Conservation (phyloP, 2,329 filamentous ascomycete genomes). For the Plenodomus tracheiphilus region DNA sequence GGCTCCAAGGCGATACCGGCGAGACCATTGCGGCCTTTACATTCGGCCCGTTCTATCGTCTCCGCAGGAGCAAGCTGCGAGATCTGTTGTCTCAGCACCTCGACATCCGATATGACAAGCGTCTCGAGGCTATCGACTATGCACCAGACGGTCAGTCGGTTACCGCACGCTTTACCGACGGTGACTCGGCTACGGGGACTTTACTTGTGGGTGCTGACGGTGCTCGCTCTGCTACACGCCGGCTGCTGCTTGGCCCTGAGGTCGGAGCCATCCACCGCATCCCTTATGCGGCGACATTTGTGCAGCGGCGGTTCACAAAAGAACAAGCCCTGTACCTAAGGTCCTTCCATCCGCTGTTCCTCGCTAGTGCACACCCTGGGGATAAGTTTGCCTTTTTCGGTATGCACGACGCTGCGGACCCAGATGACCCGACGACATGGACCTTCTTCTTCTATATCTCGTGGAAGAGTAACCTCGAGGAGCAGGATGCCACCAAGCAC, state of each 20-base stretch:
- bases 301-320: slow-evolving; percentile 47
- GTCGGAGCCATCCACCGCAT: slow-evolving; percentile 42
- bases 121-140: slow-evolving; percentile 39
- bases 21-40: slow-evolving; percentile 39
- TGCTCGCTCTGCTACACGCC: slow-evolving; percentile 35
- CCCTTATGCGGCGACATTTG: slow-evolving; percentile 51
- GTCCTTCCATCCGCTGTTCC: slow-evolving; percentile 51
- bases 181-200: slow-evolving; percentile 31
- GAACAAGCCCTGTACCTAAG: slow-evolving; percentile 52
- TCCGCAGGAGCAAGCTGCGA: slow-evolving; percentile 41
- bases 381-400: slow-evolving; percentile 52
- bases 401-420: slow-evolving; percentile 47
- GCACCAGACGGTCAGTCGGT: slow-evolving; percentile 36
- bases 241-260: slow-evolving; percentile 32
- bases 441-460: slow-evolving; percentile 56
- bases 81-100: slow-evolving; percentile 33
- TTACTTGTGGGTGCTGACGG: slow-evolving; percentile 45
- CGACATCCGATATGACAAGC: slow-evolving; percentile 45
- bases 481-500: slow-evolving; percentile 45
- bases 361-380: slow-evolving; percentile 49
- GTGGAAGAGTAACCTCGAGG: slow-evolving; percentile 45
- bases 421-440: slow-evolving; percentile 47
- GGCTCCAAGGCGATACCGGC: slow-evolving; percentile 42
- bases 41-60: slow-evolving; percentile 41
- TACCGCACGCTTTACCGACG: slow-evolving; percentile 43